phyloP scores from a whole-genome alignment of 768 basidiomycete species.

The Postia placenta region DNA sequence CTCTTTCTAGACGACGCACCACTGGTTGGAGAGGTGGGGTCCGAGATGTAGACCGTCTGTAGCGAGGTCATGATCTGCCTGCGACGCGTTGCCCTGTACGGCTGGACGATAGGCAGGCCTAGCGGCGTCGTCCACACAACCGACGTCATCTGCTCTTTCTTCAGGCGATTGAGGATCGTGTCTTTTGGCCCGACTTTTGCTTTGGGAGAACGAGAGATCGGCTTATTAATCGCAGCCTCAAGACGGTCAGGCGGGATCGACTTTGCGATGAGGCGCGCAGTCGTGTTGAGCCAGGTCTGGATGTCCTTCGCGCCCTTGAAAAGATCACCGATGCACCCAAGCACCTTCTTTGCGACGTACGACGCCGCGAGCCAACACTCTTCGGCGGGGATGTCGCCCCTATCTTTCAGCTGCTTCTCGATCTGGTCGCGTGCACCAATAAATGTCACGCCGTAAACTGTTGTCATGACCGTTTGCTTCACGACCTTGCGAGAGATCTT shows the following conservation, averaged over 20 bases:
- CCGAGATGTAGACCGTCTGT: conserved; percentile 86
- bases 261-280: conserved; percentile 80
- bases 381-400: conserved; percentile 65
- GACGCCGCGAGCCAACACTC: conserved; percentile 67
- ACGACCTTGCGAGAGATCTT: conserved; percentile 91
- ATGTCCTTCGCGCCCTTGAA: conserved; percentile 91
- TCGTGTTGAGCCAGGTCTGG: conserved; percentile 84
- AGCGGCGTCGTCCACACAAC: conserved; percentile 97
- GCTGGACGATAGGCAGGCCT: conserved; percentile 94
- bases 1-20: too few relatives aligned
- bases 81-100: conserved; percentile 78
- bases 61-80: conserved; percentile 81
- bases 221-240: conserved; percentile 31
- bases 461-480: conserved; percentile 99
- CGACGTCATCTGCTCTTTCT: conserved; percentile 89
- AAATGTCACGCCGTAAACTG: conserved; percentile 96
- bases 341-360: conserved; percentile 79
- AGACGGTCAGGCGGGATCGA: conserved; percentile 70
- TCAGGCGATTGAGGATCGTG: conserved; percentile 30
- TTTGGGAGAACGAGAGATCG: neutral
- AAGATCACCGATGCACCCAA: conserved; percentile 82
- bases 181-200: conserved; percentile 22
- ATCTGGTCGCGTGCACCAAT: conserved; percentile 95
- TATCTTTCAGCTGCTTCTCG: conserved; percentile 76
- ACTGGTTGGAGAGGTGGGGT: conserved; percentile 64